Percentiles rank a stretch among this genome's conserved stretches.
phyloP scores from a whole-genome alignment of 225 moss, liverwort and hornwort genomes.

The Pseudisothecium myosuroides region DNA sequence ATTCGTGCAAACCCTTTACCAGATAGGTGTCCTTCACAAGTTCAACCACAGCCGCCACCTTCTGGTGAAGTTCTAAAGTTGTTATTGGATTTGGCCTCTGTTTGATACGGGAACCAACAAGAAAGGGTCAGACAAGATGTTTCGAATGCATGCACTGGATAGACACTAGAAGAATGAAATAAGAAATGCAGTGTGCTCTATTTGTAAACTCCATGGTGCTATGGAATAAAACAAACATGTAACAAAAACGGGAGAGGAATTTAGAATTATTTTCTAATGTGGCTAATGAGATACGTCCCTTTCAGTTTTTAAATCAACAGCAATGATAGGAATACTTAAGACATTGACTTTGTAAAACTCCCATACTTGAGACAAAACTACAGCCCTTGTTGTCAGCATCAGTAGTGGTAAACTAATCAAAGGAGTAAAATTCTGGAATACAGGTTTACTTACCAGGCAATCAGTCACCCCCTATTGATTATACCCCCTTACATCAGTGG shows the following conservation, averaged over 20 bases:
- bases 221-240: neutral
- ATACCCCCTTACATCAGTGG: neutral
- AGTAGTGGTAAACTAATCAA: neutral
- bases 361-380: neutral
- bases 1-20: slow-evolving; percentile 20
- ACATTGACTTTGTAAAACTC: neutral
- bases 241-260: neutral
- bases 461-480: neutral
- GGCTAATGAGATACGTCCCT: neutral
- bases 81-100: slow-evolving; percentile 42
- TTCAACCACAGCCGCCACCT: slow-evolving; percentile 77
- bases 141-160: neutral
- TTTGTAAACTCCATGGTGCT: neutral
- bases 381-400: neutral
- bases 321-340: neutral
- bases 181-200: neutral
- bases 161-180: neutral
- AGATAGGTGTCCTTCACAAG: slow-evolving; percentile 94
- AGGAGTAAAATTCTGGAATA: neutral
- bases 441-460: neutral
- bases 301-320: neutral
- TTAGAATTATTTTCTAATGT: neutral
- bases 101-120: neutral
- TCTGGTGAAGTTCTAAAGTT: slow-evolving; percentile 39
- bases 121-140: neutral